phyloP scores from a whole-genome alignment of 2,329 filamentous ascomycete species.

The Phoma herbarum region DNA sequence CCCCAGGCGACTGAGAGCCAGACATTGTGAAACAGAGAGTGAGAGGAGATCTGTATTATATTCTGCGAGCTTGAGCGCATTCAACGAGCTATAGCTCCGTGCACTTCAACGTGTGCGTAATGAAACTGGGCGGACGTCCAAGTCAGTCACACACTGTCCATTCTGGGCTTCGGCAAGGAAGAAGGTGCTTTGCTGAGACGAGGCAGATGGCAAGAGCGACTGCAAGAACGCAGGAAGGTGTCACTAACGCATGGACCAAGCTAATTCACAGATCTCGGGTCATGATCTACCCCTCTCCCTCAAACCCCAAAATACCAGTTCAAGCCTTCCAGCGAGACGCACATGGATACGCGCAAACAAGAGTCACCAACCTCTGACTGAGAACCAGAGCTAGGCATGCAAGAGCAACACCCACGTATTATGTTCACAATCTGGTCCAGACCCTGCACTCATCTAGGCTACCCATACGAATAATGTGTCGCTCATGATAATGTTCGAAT shows the following conservation, averaged over 20 bases:
- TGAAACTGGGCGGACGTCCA: background rate
- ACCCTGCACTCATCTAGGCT: background rate
- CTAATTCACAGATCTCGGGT: background rate
- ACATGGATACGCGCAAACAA: background rate
- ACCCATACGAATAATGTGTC: background rate
- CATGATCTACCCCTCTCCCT: background rate
- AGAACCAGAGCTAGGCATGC: background rate
- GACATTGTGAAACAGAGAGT: slow-evolving; percentile 1
- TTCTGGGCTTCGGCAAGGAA: background rate
- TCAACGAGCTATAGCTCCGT: slow-evolving; percentile 23
- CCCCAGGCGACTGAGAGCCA: slow-evolving; percentile 6
- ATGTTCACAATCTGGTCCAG: background rate
- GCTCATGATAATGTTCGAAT: background rate
- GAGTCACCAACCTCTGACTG: background rate
- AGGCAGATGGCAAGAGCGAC: background rate
- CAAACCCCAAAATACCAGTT: background rate
- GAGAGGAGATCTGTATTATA: slow-evolving; percentile 12
- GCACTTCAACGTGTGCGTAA: slow-evolving; percentile 23
- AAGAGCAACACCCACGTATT: background rate
- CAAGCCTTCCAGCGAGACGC: background rate
- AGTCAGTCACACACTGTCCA: background rate
- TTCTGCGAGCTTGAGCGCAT: slow-evolving; percentile 8
- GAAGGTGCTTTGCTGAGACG: background rate
- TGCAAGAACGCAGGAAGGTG: background rate
- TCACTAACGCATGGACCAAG: slow-evolving; percentile 1